Conservation (phyloP, 164 flowering plant species). For the Nymphaea colorata region DNA sequence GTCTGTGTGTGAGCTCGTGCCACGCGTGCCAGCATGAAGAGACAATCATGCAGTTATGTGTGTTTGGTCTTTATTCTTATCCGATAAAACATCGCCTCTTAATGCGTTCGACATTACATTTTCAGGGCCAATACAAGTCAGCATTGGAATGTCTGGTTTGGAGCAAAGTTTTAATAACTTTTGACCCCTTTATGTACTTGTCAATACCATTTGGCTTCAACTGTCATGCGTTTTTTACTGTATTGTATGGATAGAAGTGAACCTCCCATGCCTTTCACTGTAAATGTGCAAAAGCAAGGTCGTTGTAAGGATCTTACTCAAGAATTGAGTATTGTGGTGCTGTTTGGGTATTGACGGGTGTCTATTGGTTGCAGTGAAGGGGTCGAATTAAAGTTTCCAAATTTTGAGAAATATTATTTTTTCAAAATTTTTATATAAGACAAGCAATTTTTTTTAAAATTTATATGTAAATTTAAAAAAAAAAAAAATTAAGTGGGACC, state of each 20-base stretch:
- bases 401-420: too few species aligned
- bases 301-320: constrained; percentile 50
- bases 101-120: constrained; percentile 1
- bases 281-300: constrained; percentile 60
- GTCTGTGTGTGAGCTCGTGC: too few species aligned
- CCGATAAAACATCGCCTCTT: neutral
- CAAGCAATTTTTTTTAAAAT: too few species aligned
- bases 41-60: neutral
- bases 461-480: too few species aligned
- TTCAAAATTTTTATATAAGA: too few species aligned
- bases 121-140: constrained; percentile 93
- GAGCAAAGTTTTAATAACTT: constrained; percentile 76
- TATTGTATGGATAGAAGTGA: constrained; percentile 70
- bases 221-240: constrained; percentile 49
- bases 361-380: too few species aligned
- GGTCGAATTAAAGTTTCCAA: too few species aligned
- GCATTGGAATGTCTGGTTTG: constrained; percentile 86
- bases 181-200: constrained; percentile 92
- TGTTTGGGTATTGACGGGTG: constrained; percentile 63
- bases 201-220: constrained; percentile 81
- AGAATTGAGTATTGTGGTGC: constrained; percentile 56
- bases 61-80: neutral
- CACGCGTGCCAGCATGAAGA: neutral
- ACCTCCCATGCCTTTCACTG: constrained; percentile 84
- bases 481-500: too few species aligned